phyloP scores from a whole-genome alignment of 2,329 filamentous ascomycete species.

The Emmonsia crescens region DNA sequence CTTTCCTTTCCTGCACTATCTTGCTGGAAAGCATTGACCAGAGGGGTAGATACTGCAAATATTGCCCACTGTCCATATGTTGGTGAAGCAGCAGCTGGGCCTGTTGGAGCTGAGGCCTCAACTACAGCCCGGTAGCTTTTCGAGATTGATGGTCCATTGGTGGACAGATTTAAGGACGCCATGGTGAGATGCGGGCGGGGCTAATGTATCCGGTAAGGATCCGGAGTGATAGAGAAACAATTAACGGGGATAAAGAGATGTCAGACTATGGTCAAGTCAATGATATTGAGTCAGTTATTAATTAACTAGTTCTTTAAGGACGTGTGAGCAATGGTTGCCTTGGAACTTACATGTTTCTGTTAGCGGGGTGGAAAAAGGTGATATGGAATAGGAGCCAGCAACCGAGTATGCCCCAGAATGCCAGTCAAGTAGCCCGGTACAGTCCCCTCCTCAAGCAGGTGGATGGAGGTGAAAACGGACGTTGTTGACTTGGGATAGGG shows the following conservation, averaged over 20 bases:
- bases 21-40: slow-evolving; percentile 82
- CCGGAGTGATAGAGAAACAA: neutral
- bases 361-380: neutral
- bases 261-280: neutral
- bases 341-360: neutral
- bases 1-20: slow-evolving; percentile 80
- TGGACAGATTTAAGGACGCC: slow-evolving; percentile 70
- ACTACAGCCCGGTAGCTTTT: slow-evolving; percentile 64
- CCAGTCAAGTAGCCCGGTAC: neutral
- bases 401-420: neutral
- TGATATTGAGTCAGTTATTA: neutral
- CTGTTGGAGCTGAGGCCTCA: slow-evolving; percentile 47
- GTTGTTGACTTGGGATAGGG: neutral
- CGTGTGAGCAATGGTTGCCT: neutral
- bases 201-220: neutral
- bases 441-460: neutral
- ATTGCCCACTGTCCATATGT: slow-evolving; percentile 90
- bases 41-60: slow-evolving; percentile 83
- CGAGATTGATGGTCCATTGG: slow-evolving; percentile 66
- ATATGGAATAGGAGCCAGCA: neutral
- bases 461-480: neutral
- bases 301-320: too few species aligned
- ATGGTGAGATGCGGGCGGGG: slow-evolving; percentile 34
- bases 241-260: neutral
- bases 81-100: slow-evolving; percentile 53